Evolutionary conservation across 2,329 filamentous ascomycete genomes (phyloP), one percentile per base, ranked within the genome.

Genomic region (Nothomitra cinnamomea): DNA sequence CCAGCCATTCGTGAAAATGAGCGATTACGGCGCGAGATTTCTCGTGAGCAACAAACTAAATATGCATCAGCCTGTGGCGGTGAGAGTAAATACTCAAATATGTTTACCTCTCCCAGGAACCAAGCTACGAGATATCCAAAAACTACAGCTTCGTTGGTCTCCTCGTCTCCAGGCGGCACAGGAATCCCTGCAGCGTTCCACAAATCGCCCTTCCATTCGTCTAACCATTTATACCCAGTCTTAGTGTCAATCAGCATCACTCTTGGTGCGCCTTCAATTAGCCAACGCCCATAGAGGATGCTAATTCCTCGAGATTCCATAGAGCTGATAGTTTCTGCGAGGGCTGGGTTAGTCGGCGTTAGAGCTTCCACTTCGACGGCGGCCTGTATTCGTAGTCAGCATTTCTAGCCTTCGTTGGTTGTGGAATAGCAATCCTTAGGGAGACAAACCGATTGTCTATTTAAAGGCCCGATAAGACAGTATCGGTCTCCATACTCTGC

Each of bases 401-500:
- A 28, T 50, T 54, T 10, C 35, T 24, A 19, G 25, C 21, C 10
- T 15, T n/a, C 6, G n/a, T 15, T 17, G 19, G 25, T 7, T 21
- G 13, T 35, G 5, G 45, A 49, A 22, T 8, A 35, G 42, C 15
- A 28, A 55, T 15, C 13, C 15, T 51, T 3, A 53, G 21, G 17
- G 42, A 49, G 43, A 65, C 83, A 63, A 76, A 92, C 87, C 59
- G 92, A 95, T 62, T 83, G 78, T 66, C 85, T 83, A 71, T 96
- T 95, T 66, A 94, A 81, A 55, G 92, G 92, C 1, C 92, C 92
- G 66, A 98, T 89, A 59, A 96, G 78, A 25, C 87, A 94, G 70
- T 98, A 98, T 60, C 87, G 81, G 56, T 95, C 88, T 69, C 92
- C 92, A 92, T 96, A 98, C 70, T 98, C 92, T 57, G 88, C 88